Conservation (phyloP, 495 filamentous ascomycete genomes). For the Neurospora sp. region DNA sequence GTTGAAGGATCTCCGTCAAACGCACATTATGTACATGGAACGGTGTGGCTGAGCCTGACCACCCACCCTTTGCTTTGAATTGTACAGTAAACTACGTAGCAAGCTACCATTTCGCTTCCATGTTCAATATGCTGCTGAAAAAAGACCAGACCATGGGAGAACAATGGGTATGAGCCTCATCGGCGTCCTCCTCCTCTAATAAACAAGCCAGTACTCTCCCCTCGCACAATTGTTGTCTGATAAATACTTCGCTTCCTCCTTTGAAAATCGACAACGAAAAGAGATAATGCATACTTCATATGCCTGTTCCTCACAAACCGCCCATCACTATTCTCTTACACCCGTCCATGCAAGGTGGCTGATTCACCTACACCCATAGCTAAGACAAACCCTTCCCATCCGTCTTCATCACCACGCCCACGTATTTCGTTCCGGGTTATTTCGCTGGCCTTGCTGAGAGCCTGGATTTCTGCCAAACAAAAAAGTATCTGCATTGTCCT, state of each 20-base stretch:
- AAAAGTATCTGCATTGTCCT: background rate
- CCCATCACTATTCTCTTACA: background rate
- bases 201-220: background rate
- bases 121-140: background rate
- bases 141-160: background rate
- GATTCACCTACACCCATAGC: background rate
- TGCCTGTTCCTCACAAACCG: background rate
- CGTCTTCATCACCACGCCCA: background rate
- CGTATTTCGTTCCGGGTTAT: background rate
- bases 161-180: background rate
- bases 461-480: background rate
- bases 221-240: background rate
- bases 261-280: background rate
- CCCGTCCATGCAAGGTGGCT: background rate
- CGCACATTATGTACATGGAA: background rate
- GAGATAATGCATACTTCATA: background rate
- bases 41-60: background rate
- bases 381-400: background rate
- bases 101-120: background rate
- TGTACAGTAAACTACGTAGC: background rate
- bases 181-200: background rate
- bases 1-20: background rate
- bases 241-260: background rate
- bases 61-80: background rate
- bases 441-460: background rate